Conservation (phyloP, 495 filamentous ascomycete genomes). For the Trichoderma erinaceum region DNA sequence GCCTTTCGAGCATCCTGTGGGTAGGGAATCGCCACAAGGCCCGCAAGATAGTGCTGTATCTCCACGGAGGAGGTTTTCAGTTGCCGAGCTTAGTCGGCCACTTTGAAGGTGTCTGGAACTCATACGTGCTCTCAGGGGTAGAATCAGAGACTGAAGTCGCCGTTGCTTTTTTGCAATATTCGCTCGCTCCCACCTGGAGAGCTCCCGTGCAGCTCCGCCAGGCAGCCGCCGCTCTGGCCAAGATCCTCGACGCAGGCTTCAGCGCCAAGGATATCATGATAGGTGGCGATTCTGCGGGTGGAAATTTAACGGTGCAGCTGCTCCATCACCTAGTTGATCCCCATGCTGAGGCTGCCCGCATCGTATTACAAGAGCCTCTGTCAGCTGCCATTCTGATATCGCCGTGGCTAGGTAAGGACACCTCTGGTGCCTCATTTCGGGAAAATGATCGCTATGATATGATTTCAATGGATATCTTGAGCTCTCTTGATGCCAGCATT, state of each 20-base stretch:
- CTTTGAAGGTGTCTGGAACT: conserved; percentile 25
- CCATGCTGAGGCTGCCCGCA: conserved; percentile 18
- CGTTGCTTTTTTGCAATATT: conserved; percentile 30
- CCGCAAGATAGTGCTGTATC: conserved; percentile 29
- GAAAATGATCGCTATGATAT: background rate
- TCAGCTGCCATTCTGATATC: conserved; percentile 28
- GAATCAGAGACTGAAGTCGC: conserved; percentile 24
- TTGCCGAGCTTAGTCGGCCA: conserved; percentile 22
- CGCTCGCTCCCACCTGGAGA: conserved; percentile 23
- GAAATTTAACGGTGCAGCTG: conserved; percentile 26
- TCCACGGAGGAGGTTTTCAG: conserved; percentile 32
- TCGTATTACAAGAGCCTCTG: conserved; percentile 20
- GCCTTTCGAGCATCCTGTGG: conserved; percentile 23
- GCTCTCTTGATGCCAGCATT: background rate
- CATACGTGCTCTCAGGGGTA: conserved; percentile 23
- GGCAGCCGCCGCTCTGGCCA: conserved; percentile 24
- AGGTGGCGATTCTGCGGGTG: conserved; percentile 32
- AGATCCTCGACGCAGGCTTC: conserved; percentile 23
- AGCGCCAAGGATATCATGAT: conserved; percentile 24
- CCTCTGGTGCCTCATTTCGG: background rate
- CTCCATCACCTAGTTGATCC: conserved; percentile 27
- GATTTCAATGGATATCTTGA: background rate
- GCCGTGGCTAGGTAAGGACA: conserved; percentile 21
- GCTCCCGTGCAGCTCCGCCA: conserved; percentile 29
- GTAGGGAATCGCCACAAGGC: conserved; percentile 27